Conservation (phyloP, 768 basidiomycete genomes). For the Trichaptum fuscoviolaceum region DNA sequence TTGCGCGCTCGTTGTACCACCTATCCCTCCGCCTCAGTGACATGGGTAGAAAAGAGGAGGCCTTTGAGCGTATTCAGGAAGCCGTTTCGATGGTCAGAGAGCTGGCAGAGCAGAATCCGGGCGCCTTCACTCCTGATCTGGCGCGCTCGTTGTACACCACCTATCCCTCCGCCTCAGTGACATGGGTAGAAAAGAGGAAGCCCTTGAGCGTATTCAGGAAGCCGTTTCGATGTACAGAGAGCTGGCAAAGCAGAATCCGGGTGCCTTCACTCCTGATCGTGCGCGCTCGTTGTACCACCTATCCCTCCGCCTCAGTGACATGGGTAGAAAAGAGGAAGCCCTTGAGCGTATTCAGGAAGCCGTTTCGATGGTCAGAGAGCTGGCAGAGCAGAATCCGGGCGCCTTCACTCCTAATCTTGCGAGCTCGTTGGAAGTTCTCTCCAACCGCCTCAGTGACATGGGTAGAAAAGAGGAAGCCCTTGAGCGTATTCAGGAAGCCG, state of each 20-base stretch:
- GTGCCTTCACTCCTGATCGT: too few relatives aligned
- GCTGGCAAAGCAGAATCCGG: not conserved
- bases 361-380: not conserved
- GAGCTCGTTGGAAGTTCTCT: constrained; percentile 7
- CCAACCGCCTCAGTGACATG: constrained; percentile 5
- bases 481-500: constrained; percentile 9
- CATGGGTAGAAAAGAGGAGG: constrained; percentile 9
- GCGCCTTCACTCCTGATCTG: constrained; percentile 8
- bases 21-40: constrained; percentile 7
- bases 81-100: constrained; percentile 8
- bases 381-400: not conserved
- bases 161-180: constrained; percentile 9
- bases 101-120: constrained; percentile 10
- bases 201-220: constrained; percentile 7
- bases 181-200: constrained; percentile 9
- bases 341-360: constrained; percentile 8
- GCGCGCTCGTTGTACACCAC: constrained; percentile 9
- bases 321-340: constrained; percentile 10
- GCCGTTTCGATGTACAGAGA: not conserved
- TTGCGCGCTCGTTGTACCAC: constrained; percentile 10
- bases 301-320: constrained; percentile 8
- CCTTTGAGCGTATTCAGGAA: constrained; percentile 10
- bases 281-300: constrained; percentile 6
- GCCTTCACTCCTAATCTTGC: constrained; percentile 9
- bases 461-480: constrained; percentile 11